Evolutionary conservation across 225 moss, liverwort and hornwort species (phyloP).

Genomic region (Straminergon stramineum): DNA sequence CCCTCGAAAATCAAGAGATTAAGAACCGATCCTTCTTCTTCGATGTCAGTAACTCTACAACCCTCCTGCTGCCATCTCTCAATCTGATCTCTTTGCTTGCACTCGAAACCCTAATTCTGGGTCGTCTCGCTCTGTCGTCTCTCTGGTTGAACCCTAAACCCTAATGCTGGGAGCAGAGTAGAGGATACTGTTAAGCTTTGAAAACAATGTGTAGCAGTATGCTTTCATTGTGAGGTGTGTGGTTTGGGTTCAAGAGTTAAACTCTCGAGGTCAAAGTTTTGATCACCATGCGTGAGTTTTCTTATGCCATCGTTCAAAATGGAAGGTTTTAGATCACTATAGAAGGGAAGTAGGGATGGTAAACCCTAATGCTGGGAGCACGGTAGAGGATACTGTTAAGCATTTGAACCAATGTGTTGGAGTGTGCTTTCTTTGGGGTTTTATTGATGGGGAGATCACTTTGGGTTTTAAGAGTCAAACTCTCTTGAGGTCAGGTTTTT

Average conservation of each 20-base stretch:
- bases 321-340: neutral
- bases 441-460: too few relatives aligned
- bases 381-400: neutral
- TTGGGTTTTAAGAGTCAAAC: neutral
- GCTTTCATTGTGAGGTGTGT: neutral
- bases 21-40: constrained; percentile 83
- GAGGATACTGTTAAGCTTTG: neutral
- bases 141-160: neutral
- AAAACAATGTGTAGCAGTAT: neutral
- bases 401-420: neutral
- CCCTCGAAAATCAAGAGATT: constrained; percentile 60
- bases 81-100: neutral
- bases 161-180: neutral
- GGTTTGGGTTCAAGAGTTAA: neutral
- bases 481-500: neutral
- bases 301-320: neutral
- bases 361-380: neutral
- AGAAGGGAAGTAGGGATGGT: neutral
- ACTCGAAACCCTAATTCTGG: neutral
- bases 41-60: constrained; percentile 46
- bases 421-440: too few relatives aligned
- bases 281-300: neutral
- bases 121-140: neutral
- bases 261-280: neutral
- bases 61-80: neutral